Conservation (phyloP, 2,329 filamentous ascomycete genomes). For the Diplodia intermedia region DNA sequence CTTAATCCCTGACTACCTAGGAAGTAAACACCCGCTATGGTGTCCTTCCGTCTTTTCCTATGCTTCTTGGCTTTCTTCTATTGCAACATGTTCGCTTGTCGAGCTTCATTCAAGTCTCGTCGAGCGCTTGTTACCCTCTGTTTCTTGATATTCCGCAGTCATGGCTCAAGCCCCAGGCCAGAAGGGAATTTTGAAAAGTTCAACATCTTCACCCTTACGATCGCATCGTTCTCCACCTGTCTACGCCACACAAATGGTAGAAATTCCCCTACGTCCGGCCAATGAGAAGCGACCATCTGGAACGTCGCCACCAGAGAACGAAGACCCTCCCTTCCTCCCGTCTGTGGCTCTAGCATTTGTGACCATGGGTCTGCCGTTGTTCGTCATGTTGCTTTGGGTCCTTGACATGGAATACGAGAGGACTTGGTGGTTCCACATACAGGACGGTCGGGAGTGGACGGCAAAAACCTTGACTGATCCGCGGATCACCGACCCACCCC, state of each 20-base stretch:
- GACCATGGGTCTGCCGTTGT: not conserved
- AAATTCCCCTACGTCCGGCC: no score
- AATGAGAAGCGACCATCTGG: not conserved
- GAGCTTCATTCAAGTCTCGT: not conserved
- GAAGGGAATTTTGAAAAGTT: no score
- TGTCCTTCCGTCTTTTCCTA: not conserved
- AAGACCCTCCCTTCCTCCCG: not conserved
- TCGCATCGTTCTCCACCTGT: no score
- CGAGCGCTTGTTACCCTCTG: no score
- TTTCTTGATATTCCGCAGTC: not conserved
- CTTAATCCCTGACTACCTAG: not conserved
- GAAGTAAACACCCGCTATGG: not conserved
- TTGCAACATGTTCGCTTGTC: not conserved
- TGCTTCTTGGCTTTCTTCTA: no score
- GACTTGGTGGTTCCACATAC: not conserved
- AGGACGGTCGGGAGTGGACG: not conserved
- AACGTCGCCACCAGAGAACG: no score
- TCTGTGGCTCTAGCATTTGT: not conserved
- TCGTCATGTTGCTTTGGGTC: not conserved
- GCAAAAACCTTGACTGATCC: not conserved
- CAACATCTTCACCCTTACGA: no score
- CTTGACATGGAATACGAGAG: not conserved
- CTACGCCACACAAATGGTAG: no score
- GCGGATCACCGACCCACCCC: not conserved
- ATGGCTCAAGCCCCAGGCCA: not conserved